A percentile compares a stretch with the other conserved stretches of the same genome.
Evolutionary conservation across 495 filamentous ascomycete species (phyloP).

Genomic region (Aspergillus bertholletiae): DNA sequence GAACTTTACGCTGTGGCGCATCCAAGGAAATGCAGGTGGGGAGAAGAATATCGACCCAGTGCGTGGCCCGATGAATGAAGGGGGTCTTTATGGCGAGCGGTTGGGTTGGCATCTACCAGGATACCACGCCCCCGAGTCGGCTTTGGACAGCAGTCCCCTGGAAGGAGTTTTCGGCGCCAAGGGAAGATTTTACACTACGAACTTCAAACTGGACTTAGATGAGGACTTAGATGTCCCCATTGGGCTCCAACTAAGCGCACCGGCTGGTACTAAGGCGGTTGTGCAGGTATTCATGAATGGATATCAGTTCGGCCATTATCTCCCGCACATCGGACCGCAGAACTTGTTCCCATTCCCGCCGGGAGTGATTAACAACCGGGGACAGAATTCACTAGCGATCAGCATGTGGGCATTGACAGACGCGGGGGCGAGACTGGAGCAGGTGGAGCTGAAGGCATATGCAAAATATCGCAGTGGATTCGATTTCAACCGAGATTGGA

Average conservation of each 20-base stretch:
- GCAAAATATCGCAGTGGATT: slow-evolving; percentile 41
- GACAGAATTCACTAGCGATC: slow-evolving; percentile 42
- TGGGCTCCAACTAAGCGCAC: slow-evolving; percentile 27
- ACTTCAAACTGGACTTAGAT: slow-evolving; percentile 50
- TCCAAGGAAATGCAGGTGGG: slow-evolving; percentile 72
- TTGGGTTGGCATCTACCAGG: slow-evolving; percentile 64
- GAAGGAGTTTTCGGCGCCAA: slow-evolving; percentile 50
- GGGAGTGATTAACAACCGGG: slow-evolving; percentile 45
- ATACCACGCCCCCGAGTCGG: slow-evolving; percentile 41
- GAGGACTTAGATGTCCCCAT: slow-evolving; percentile 38
- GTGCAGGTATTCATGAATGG: slow-evolving; percentile 42
- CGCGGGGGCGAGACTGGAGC: slow-evolving; percentile 28
- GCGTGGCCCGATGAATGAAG: slow-evolving; percentile 72
- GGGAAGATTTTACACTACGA: slow-evolving; percentile 56
- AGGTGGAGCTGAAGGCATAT: slow-evolving; percentile 33
- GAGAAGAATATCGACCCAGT: slow-evolving; percentile 60
- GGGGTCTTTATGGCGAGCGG: slow-evolving; percentile 62
- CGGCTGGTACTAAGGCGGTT: slow-evolving; percentile 20
- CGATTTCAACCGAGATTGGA: slow-evolving; percentile 41
- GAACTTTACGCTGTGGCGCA: slow-evolving; percentile 59
- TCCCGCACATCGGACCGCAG: slow-evolving; percentile 49
- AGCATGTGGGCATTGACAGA: slow-evolving; percentile 47
- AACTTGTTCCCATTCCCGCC: slow-evolving; percentile 47
- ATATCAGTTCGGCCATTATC: slow-evolving; percentile 38
- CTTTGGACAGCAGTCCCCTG: slow-evolving; percentile 34